Evolutionary conservation across 805 yeast genomes (phyloP), one percentile per base, ranked within the genome.

Genomic region (Metschnikowia baotianmanensis): DNA sequence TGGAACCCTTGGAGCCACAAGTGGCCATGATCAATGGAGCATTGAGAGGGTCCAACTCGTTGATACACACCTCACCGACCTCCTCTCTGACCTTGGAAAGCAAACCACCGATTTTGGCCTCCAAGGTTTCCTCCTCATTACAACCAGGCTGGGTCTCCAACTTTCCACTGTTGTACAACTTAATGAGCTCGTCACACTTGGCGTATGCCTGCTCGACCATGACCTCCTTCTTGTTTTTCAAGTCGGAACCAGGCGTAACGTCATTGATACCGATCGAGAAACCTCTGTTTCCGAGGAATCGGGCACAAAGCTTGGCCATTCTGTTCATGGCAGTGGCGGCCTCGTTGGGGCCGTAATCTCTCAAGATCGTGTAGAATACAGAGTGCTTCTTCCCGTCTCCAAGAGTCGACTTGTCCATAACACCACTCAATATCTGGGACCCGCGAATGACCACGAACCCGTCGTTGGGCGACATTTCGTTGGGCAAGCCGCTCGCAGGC

Each of bases 311-410:
- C 66, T 95, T 95, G n/a, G 99, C 96, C 98, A 93, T 90, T 61
- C 99, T 75, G 64, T 95, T 91, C 99, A 93, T 93, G 5, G 98
- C 96, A 19, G 69, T 71, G 3, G 96, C 96, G 1, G 99, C 98
- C 54, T 85, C 96, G 51, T 82, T 84, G 5, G 99, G 86, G n/a
- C 99, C 99, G 61, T 83, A 90, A 61, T 93, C 99, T 66, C 99
- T 76, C 45, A 93, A 67, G 50, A 93, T 93, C 0, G 97, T 88
- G 60, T 95, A 93, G 57, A 93, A 93, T 0, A 93, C 96, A 6
- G 97, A 89, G 58, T 87, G 95, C 62, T 93, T 93, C 62, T 95
- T 93, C 66, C 99, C 99, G 64, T 93, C 99, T 56, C 99, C 99
- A 7, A 93, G 72, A 1, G 89, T 80, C 16, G 95, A 86, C 65